Base-by-base conservation (phyloP, 371 early-diverging fungal genomes). In the Polyrhizophydium stewartii region DNA sequence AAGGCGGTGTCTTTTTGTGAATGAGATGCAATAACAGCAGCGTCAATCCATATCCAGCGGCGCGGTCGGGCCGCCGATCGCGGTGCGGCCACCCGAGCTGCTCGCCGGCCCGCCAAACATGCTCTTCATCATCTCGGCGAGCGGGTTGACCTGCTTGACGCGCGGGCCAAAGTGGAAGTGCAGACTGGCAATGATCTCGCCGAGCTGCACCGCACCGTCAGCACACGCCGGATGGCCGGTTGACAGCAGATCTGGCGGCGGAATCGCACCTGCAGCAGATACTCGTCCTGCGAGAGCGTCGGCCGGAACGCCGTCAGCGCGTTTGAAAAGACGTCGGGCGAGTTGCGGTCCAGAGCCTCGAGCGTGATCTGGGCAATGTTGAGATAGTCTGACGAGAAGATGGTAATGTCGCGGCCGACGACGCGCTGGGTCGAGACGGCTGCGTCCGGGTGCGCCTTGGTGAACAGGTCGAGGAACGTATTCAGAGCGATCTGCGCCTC, bases 351-450 rank as follows among this genome's bases (percentile, higher is more conserved):
- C 6, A 89, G 85, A 3, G 85, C 70, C 49, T 89, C 61, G 50
- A 93, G 50, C 22, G 90, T 49, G 52, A 92, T 62, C 67, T 89
- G 86, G 0, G 78, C 70, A 65, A 90, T 86, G 60, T 91, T 91
- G 50, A 87, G 61, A 68, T 91, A 78, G 22, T 86, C 76, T 25
- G 86, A 82, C 60, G 77, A 73, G 66, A 79, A 87, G 28, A 70
- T n/a, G 55, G 59, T 21, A 19, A 69, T 25, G 13, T 56, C 53
- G 22, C 25, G 72, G 67, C 66, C 62, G 59, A 69, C 70, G 47
- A 73, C 12, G 37, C 33, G 58, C 31, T 60, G n/a, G 35, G 55
- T 25, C 35, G 62, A 21, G 17, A 31, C 30, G 45, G 52, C 31
- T 19, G 46, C 64, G 24, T 3, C 53, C 45, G 58, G 58, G 53